Conservation (phyloP, 805 yeast genomes). For the Lipomyces lipofer region DNA sequence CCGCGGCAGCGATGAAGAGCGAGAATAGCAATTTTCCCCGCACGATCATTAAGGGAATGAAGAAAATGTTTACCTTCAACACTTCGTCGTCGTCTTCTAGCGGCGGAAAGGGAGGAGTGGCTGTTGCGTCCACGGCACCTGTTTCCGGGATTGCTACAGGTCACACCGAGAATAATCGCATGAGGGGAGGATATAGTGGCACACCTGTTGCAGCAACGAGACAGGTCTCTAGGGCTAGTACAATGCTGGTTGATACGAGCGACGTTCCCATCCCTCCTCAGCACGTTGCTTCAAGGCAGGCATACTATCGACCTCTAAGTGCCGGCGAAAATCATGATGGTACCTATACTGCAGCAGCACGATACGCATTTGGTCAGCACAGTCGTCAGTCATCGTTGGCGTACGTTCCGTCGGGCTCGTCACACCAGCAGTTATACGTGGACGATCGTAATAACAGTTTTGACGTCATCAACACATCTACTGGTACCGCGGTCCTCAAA, state of each 20-base stretch:
- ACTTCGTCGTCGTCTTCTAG: neutral
- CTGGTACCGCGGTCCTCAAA: neutral
- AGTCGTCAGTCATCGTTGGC: neutral
- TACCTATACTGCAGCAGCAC: neutral
- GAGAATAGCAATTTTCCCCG: neutral
- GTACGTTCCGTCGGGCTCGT: neutral
- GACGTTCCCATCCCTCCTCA: conserved; percentile 3
- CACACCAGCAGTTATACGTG: neutral
- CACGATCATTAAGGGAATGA: conserved; percentile 1
- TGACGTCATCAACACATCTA: neutral
- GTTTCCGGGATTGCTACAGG: neutral
- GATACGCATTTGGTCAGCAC: neutral
- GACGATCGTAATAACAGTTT: neutral
- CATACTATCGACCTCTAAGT: conserved; percentile 1
- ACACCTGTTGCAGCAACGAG: no score
- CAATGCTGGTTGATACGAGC: neutral
- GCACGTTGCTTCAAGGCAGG: conserved; percentile 2
- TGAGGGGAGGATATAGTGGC: conserved; percentile 1
- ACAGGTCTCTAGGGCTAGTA: no score
- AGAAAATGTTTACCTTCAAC: conserved; percentile 1
- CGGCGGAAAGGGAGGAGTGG: neutral
- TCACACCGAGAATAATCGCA: neutral
- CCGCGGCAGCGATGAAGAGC: neutral
- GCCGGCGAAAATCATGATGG: neutral
- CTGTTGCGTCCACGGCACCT: no score